Evolutionary conservation across 2,329 filamentous ascomycete species (phyloP).

Genomic region (Grosmannia serpens): DNA sequence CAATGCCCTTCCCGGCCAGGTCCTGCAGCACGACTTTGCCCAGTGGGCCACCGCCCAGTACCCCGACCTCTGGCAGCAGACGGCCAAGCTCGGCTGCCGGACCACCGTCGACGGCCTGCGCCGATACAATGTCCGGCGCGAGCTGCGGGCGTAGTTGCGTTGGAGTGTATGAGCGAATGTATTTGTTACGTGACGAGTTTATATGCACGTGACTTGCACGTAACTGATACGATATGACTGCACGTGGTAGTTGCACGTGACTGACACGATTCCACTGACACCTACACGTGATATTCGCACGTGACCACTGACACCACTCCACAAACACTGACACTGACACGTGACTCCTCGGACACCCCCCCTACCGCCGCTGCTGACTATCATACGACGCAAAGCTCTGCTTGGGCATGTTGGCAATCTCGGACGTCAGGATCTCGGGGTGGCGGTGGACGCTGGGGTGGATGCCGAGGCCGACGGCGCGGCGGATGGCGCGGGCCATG

Average conservation of each 20-base stretch:
- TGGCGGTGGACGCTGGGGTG: slow-evolving; percentile 87
- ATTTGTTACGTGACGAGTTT: too few species aligned
- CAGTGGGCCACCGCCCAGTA: slow-evolving; percentile 61
- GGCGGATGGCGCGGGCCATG: slow-evolving; percentile 83
- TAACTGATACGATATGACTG: too few species aligned
- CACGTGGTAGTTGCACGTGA: too few species aligned
- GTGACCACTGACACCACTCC: too few species aligned
- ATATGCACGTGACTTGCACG: too few species aligned
- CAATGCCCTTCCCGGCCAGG: slow-evolving; percentile 56
- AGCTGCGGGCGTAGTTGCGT: slow-evolving; percentile 12
- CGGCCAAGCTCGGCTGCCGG: slow-evolving; percentile 43
- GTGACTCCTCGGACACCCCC: not conserved
- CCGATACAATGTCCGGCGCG: slow-evolving; percentile 37
- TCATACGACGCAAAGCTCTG: not conserved
- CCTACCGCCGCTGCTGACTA: not conserved
- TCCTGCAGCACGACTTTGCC: slow-evolving; percentile 58
- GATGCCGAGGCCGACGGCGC: slow-evolving; percentile 78
- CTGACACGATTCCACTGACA: too few species aligned
- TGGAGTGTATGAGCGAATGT: not conserved
- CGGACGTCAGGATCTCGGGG: slow-evolving; percentile 59
- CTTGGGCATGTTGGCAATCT: slow-evolving; percentile 15
- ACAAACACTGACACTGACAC: too few species aligned
- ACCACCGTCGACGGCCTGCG: slow-evolving; percentile 31
- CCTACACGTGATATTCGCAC: too few species aligned
- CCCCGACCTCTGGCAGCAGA: slow-evolving; percentile 54